These are phyloP conservation scores for Gynochthodes officinalis DNA, from an alignment of 257 asterid species.

Conservation along the genomic window DNA sequence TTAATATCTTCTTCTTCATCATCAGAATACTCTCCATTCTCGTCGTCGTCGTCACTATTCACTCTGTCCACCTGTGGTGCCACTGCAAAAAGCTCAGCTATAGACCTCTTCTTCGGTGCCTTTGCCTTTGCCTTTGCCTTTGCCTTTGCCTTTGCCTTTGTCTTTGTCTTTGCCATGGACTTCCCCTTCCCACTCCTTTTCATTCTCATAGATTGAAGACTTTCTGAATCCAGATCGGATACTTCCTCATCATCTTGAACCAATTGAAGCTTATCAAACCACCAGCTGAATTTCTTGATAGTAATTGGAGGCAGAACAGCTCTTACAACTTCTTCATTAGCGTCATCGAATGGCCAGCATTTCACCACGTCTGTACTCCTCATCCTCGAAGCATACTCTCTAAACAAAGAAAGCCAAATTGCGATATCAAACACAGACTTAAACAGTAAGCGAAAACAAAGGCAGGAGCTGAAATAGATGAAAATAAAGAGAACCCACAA, in stretches of 20 bases:
- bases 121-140: conserved; percentile 24
- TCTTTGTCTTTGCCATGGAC: conserved; percentile 26
- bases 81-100: conserved; percentile 63
- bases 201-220: conserved; percentile 12
- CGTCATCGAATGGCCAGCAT: conserved; percentile 73
- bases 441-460: background rate
- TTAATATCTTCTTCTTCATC: conserved; percentile 9
- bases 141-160: conserved; percentile 33
- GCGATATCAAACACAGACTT: background rate
- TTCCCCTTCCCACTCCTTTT: conserved; percentile 16
- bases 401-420: conserved; percentile 20
- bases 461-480: conserved; percentile 7
- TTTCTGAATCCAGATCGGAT: conserved; percentile 25
- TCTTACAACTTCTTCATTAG: conserved; percentile 28
- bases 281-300: conserved; percentile 64
- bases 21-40: conserved; percentile 4
- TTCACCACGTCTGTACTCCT: conserved; percentile 58
- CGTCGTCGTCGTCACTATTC: conserved; percentile 22
- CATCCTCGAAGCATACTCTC: conserved; percentile 63
- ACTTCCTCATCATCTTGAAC: conserved; percentile 15
- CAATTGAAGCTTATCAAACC: conserved; percentile 45
- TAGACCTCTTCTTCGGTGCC: conserved; percentile 70
- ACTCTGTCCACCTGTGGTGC: conserved; percentile 54
- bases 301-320: conserved; percentile 59
- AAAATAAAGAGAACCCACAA: background rate